Conservation (phyloP, 2,329 filamentous ascomycete genomes). For the Plenodomus tracheiphilus region DNA sequence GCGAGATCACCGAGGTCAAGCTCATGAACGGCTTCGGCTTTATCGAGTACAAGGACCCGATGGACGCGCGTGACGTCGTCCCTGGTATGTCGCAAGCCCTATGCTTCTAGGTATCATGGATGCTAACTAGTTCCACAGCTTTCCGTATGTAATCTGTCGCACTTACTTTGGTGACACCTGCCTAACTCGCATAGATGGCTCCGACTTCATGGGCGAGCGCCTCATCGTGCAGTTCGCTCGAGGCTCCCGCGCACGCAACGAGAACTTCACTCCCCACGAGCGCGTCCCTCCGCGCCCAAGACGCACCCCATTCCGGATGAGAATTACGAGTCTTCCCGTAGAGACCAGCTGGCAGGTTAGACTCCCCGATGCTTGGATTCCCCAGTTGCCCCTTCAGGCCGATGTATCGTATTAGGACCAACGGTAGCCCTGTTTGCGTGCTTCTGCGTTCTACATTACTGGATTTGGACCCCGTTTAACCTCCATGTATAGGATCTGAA, state of each 20-base stretch:
- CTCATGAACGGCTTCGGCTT: slow-evolving; percentile 99
- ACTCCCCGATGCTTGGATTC: slow-evolving; percentile 58
- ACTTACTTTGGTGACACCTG: background rate
- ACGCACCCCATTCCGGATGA: slow-evolving; percentile 94
- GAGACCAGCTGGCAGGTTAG: slow-evolving; percentile 99
- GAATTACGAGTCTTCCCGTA: slow-evolving; percentile 92
- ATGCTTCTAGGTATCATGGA: slow-evolving; percentile 1
- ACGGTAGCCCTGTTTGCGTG: slow-evolving; percentile 41
- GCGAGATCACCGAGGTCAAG: slow-evolving; percentile 98
- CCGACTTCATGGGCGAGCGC: slow-evolving; percentile 96
- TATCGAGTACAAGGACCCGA: slow-evolving; percentile 97
- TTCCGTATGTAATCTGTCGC: slow-evolving; percentile 57
- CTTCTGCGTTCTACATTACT: slow-evolving; percentile 35
- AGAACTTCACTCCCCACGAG: slow-evolving; percentile 65
- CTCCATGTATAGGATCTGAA: slow-evolving; percentile 92
- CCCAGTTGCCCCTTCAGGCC: slow-evolving; percentile 38
- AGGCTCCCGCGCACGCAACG: slow-evolving; percentile 70
- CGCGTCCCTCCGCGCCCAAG: slow-evolving; percentile 78
- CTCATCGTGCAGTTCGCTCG: slow-evolving; percentile 98
- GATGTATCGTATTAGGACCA: slow-evolving; percentile 45
- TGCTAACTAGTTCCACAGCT: slow-evolving; percentile 47
- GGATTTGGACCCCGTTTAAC: slow-evolving; percentile 69
- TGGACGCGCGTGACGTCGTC: slow-evolving; percentile 98
- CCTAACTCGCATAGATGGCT: slow-evolving; percentile 70
- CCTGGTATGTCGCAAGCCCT: slow-evolving; percentile 69